Conservation (phyloP, 1,139 yeast genomes). For the Protomyces inundatus region DNA sequence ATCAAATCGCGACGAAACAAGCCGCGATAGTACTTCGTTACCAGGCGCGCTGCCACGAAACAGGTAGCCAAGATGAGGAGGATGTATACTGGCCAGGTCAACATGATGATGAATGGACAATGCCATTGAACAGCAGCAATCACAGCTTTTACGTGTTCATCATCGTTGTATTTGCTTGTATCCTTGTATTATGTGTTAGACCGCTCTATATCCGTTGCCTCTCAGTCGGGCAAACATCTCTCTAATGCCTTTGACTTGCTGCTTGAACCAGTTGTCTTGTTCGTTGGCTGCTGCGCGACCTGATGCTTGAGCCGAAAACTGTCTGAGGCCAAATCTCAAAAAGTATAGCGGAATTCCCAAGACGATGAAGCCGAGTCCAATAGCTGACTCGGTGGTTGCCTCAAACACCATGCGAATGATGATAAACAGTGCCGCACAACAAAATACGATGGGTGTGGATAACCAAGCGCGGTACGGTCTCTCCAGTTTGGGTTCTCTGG, state of each 20-base stretch:
- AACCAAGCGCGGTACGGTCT: constrained; percentile 18
- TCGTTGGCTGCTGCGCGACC: not conserved
- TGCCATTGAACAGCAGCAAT: too few relatives aligned
- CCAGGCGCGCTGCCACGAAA: not conserved
- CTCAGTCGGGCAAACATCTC: not conserved
- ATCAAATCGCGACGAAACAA: not conserved
- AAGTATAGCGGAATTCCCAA: constrained; percentile 4
- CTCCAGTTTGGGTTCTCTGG: constrained; percentile 5
- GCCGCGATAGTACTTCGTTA: not conserved
- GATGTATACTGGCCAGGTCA: not conserved
- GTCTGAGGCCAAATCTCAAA: not conserved
- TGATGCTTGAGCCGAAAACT: too few relatives aligned
- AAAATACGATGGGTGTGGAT: constrained; percentile 18
- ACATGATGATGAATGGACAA: too few relatives aligned
- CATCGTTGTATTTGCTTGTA: too few relatives aligned
- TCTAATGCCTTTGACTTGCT: not conserved
- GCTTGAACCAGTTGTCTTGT: not conserved
- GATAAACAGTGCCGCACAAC: constrained; percentile 20
- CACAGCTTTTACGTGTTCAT: too few relatives aligned
- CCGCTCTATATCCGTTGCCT: not conserved
- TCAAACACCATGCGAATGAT: constrained; percentile 21
- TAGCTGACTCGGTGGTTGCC: constrained; percentile 15
- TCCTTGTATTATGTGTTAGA: not conserved
- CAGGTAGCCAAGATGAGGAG: not conserved
- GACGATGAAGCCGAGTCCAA: constrained; percentile 8